Percentiles rank a stretch among this genome's conserved stretches.
These are phyloP conservation scores for Aspergillus diversus DNA, from an alignment of 495 filamentous ascomycete genomes.

Conservation along the genomic window DNA sequence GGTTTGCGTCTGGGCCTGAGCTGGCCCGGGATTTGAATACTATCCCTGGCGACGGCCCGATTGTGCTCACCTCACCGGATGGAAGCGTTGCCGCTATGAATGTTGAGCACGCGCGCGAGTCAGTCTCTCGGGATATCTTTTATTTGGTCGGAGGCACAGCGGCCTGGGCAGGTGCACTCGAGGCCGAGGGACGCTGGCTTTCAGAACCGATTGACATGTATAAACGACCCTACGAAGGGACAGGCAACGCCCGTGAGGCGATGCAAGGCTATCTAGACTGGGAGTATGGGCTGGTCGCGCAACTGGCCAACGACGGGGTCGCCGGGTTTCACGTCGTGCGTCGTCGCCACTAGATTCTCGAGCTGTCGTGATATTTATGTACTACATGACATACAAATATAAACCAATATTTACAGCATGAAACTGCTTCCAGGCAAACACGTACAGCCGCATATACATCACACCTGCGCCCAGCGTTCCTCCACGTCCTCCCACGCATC, in stretches of 20 bases:
- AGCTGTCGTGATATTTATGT: too few relatives aligned
- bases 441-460: too few relatives aligned
- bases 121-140: not conserved
- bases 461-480: slow-evolving; percentile 1
- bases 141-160: not conserved
- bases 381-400: too few relatives aligned
- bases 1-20: slow-evolving; percentile 6
- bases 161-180: not conserved
- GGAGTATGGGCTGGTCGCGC: slow-evolving; percentile 6
- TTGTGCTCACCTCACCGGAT: not conserved
- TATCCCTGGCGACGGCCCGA: not conserved
- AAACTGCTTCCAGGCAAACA: too few relatives aligned
- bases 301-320: slow-evolving; percentile 3
- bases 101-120: not conserved
- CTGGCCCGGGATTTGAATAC: slow-evolving; percentile 1
- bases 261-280: slow-evolving; percentile 10
- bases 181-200: slow-evolving; percentile 5
- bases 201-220: slow-evolving; percentile 2
- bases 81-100: not conserved
- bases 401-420: too few relatives aligned
- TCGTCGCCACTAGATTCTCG: too few relatives aligned
- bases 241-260: not conserved
- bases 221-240: slow-evolving; percentile 6
- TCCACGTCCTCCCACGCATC: slow-evolving; percentile 14
- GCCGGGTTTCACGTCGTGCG: slow-evolving; percentile 5